These are phyloP conservation scores for Perkinsus chesapeaki DNA, from an alignment of 169 alveolate species.

Conservation along the genomic window DNA sequence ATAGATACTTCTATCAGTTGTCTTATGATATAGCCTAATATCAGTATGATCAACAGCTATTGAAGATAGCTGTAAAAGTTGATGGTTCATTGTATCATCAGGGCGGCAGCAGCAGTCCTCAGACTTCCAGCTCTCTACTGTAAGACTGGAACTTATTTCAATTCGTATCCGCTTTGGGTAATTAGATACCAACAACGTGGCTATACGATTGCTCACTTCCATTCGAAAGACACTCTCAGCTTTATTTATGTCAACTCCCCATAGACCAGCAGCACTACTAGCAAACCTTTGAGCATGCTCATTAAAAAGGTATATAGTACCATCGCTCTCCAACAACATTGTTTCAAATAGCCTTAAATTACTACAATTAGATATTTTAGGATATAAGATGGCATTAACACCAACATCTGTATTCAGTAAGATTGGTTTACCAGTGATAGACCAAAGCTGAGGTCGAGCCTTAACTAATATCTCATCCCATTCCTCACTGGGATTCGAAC, in stretches of 20 bases:
- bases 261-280: not conserved
- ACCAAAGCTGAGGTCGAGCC: not conserved
- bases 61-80: not conserved
- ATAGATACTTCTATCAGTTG: not conserved
- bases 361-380: not conserved
- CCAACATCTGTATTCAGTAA: not conserved
- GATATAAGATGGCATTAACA: not conserved
- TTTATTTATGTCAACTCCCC: not conserved
- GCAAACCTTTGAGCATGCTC: not conserved
- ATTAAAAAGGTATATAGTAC: not conserved
- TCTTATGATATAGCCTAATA: not conserved
- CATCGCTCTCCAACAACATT: not conserved
- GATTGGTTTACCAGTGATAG: not conserved
- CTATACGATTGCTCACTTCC: not conserved
- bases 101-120: not conserved
- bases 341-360: not conserved
- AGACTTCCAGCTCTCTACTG: not conserved
- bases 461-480: constrained; percentile 41
- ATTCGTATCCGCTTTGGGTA: not conserved
- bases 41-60: not conserved
- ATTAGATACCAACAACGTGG: not conserved
- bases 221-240: not conserved
- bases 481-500: constrained; percentile 38
- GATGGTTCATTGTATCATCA: not conserved
- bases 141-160: not conserved